Conservation (phyloP, 331 rosid species). For the Acacia pycnantha region DNA sequence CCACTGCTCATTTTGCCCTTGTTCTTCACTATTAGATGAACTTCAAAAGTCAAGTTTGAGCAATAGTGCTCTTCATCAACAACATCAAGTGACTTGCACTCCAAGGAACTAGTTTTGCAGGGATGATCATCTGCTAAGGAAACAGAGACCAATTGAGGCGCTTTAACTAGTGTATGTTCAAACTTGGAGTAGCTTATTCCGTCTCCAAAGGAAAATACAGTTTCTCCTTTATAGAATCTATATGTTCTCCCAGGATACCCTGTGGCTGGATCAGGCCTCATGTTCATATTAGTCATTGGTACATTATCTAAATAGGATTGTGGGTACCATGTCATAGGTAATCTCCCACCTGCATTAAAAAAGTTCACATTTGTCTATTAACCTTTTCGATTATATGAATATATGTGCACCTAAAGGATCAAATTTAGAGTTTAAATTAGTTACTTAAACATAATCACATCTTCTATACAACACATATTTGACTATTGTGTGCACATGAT, state of each 20-base stretch:
- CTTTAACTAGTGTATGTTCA: constrained; percentile 58
- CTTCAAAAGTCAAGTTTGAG: constrained; percentile 57
- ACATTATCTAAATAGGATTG: constrained; percentile 75
- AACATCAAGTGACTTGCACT: constrained; percentile 70
- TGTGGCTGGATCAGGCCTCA: constrained; percentile 78
- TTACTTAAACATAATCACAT: neutral
- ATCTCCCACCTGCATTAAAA: constrained; percentile 70
- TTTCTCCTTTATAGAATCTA: constrained; percentile 83
- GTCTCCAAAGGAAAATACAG: constrained; percentile 81
- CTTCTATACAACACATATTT: neutral
- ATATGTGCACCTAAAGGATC: neutral
- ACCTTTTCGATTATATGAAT: neutral
- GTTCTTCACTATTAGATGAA: constrained; percentile 70
- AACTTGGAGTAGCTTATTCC: constrained; percentile 69
- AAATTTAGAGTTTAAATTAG: neutral
- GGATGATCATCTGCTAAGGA: constrained; percentile 62
- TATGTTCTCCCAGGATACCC: constrained; percentile 96
- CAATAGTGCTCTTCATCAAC: constrained; percentile 53
- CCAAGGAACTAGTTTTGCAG: constrained; percentile 42
- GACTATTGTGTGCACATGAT: neutral
- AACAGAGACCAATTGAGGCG: constrained; percentile 58
- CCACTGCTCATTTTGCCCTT: constrained; percentile 52
- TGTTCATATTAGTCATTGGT: constrained; percentile 96
- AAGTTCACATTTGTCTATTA: neutral
- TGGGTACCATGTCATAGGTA: constrained; percentile 98